These are phyloP conservation scores for Blastobotrys peoriensis DNA, from an alignment of 805 yeast species.

Conservation along the genomic window DNA sequence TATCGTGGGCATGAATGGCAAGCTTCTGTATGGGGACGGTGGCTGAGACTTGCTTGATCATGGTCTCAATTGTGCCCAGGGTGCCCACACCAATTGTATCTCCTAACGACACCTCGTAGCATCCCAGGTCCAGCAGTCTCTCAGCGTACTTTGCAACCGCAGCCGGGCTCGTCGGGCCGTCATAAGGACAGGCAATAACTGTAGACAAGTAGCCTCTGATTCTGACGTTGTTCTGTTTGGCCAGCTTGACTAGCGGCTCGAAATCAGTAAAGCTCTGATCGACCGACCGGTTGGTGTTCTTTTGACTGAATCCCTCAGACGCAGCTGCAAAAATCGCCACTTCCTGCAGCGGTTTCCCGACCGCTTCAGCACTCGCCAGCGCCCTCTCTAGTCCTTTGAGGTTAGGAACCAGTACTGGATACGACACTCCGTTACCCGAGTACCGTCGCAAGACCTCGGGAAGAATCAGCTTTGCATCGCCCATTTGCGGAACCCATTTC, in stretches of 20 bases:
- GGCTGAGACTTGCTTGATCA: constrained; percentile 23
- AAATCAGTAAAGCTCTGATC: constrained; percentile 24
- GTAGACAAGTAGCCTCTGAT: constrained; percentile 30
- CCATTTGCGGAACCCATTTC: constrained; percentile 33
- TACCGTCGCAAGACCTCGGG: constrained; percentile 13
- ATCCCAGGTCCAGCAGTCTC: constrained; percentile 26
- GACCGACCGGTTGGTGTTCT: constrained; percentile 27
- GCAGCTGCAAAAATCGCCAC: constrained; percentile 30
- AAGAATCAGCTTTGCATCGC: constrained; percentile 22
- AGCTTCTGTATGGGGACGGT: constrained; percentile 20
- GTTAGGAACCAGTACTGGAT: constrained; percentile 29
- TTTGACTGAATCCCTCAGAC: constrained; percentile 28
- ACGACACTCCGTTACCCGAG: constrained; percentile 17
- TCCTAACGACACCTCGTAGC: constrained; percentile 31
- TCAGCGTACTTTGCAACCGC: constrained; percentile 26
- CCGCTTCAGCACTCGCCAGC: constrained; percentile 15
- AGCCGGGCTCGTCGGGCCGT: constrained; percentile 27
- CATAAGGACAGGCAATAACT: constrained; percentile 30
- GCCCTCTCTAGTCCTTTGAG: constrained; percentile 26
- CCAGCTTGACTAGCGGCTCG: constrained; percentile 20
- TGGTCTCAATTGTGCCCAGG: constrained; percentile 21
- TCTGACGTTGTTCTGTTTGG: constrained; percentile 19
- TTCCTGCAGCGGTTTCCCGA: constrained; percentile 17
- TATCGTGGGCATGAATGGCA: constrained; percentile 32
- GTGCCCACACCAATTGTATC: constrained; percentile 32